Evolutionary conservation across 2,329 filamentous ascomycete genomes (phyloP).

Genomic region (Sporothrix luriei): DNA sequence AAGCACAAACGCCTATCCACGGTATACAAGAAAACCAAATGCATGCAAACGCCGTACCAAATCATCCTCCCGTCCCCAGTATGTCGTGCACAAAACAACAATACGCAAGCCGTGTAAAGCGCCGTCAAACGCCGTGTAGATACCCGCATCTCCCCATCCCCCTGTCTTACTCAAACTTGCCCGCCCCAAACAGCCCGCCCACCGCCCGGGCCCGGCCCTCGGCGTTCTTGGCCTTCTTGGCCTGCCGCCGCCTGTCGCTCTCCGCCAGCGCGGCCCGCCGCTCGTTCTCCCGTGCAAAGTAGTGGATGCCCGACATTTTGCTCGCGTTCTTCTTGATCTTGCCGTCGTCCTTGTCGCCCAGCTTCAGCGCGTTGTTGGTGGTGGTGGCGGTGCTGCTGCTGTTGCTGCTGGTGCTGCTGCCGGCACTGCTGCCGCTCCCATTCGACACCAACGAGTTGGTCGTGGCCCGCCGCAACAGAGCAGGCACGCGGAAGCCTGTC

Average conservation of each 20-base stretch:
- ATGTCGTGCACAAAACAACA: background rate
- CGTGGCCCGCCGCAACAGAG: constrained; percentile 72
- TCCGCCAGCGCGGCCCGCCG: constrained; percentile 58
- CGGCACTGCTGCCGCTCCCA: constrained; percentile 40
- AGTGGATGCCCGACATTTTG: constrained; percentile 63
- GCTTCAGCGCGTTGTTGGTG: background rate
- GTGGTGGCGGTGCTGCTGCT: background rate
- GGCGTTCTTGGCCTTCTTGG: constrained; percentile 60
- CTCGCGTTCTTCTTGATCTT: constrained; percentile 58
- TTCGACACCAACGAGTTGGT: constrained; percentile 60
- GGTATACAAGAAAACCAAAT: no score
- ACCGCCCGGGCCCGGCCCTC: constrained; percentile 60
- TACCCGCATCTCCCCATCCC: background rate
- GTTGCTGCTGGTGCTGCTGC: constrained; percentile 16
- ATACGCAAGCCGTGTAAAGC: background rate
- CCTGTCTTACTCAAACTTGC: constrained; percentile 53
- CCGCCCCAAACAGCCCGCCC: constrained; percentile 60
- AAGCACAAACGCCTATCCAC: no score
- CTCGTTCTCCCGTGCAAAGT: constrained; percentile 63
- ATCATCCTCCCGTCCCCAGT: background rate
- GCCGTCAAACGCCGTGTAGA: background rate
- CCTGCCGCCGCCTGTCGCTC: constrained; percentile 60
- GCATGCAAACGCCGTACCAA: background rate
- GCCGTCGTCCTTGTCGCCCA: constrained; percentile 37
- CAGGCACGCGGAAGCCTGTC: constrained; percentile 66